Evolutionary conservation across 2,329 filamentous ascomycete species (phyloP).

Genomic region (Fusarium napiforme): DNA sequence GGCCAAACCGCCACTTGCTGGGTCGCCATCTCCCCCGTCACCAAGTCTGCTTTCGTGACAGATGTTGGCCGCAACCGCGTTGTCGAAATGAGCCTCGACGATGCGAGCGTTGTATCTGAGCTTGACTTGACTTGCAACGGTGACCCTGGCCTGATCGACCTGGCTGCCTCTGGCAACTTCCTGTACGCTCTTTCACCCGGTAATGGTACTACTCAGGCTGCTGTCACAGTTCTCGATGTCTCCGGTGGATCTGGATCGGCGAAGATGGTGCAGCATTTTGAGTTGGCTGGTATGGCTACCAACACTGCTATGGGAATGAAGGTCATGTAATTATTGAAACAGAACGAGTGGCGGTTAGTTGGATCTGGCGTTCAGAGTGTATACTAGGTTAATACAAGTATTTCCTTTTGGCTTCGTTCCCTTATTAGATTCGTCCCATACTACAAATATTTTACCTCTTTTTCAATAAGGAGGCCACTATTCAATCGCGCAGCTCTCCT

Average conservation of each 20-base stretch:
- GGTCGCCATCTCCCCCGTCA: slow-evolving; percentile 60
- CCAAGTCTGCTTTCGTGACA: slow-evolving; percentile 66
- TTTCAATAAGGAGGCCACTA: neutral
- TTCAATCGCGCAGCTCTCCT: neutral
- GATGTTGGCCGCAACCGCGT: slow-evolving; percentile 64
- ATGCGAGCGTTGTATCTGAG: slow-evolving; percentile 58
- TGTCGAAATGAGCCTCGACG: slow-evolving; percentile 64
- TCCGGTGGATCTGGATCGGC: slow-evolving; percentile 23
- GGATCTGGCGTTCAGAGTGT: neutral
- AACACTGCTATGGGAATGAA: slow-evolving; percentile 23
- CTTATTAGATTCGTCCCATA: neutral
- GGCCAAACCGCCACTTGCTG: slow-evolving; percentile 69
- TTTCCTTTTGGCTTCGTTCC: neutral
- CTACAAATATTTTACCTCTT: neutral
- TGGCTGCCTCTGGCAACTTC: slow-evolving; percentile 62
- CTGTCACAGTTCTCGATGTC: slow-evolving; percentile 53
- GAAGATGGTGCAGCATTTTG: slow-evolving; percentile 49
- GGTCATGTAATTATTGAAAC: neutral
- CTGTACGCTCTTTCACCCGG: slow-evolving; percentile 68
- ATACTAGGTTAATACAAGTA: neutral
- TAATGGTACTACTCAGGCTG: slow-evolving; percentile 55
- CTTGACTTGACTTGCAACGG: slow-evolving; percentile 57
- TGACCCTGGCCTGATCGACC: slow-evolving; percentile 66
- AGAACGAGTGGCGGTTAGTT: neutral
- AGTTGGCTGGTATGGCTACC: slow-evolving; percentile 33